Base-by-base conservation (phyloP, 2,329 filamentous ascomycete species). In the Fusarium sp. region DNA sequence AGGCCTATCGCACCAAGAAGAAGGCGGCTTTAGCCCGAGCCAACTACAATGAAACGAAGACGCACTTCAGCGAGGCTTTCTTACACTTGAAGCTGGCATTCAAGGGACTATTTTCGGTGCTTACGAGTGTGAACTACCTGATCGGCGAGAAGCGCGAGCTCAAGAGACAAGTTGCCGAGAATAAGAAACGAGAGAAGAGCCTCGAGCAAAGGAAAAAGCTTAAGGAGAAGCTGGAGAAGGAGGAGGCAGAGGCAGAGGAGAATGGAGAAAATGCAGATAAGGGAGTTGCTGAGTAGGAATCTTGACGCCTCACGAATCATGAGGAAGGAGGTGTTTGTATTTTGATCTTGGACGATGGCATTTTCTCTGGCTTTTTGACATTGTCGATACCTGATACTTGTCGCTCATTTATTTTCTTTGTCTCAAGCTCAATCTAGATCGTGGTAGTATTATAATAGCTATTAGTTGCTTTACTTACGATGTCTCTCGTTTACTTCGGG, bases 1-100 rank as follows among this genome's bases (percentile, higher is more conserved):
- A 62, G 4, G 59, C 44, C 2, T 62, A 62, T 13, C 59, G 59
- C 33, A 62, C 46, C 20, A 62, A 62, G 11, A 62, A 61, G 23
- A 59, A 38, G 4, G 59, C 59, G 0, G 57, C 46, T 4, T 4
- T 62, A 3, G 57, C 59, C 5, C 59, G 59, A 5, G 56, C 57
- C 20, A 62, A 62, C 33, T 62, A 62, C 39, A 54, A 28, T 16
- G 56, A 62, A 28, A 62, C 59, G 0, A 62, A 62, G n/a, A 26
- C 29, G 1, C 44, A 62, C 21, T 62, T 62, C 18, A 33, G 28
- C 1, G 57, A 62, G 3, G 59, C 39, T 7, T 31, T 62, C 7
- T 54, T 46, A 1, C 59, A 62, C 20, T 60, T 62, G 2, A 62
- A 43, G 28, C 18, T 62, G 1, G 59, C 59, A 1, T 41, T 62